Base-by-base conservation (phyloP, 1,284 basidiomycete genomes). In the Golubevia sp. region DNA sequence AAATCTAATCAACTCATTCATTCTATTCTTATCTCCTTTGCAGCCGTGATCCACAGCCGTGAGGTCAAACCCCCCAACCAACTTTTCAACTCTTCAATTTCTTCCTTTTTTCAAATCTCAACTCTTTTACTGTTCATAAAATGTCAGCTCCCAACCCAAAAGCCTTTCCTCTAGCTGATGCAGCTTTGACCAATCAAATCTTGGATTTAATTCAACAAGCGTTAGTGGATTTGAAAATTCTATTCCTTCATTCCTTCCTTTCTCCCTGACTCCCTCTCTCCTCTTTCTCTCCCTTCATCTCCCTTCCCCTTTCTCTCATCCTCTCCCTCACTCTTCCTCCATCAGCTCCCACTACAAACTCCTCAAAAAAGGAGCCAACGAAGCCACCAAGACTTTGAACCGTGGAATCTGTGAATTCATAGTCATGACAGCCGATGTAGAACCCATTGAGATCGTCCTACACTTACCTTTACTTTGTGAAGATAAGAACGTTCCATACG, bases 401-500 rank as follows among this genome's bases (percentile, higher is more conserved):
- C 92, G 97, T 83, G 96, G 97, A 87, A 95, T 98, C 79, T 92
- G 94, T 76, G 97, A 99, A 86, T 93, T 99, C 86, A 96, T 99
- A 86, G 90, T 99, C 82, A 88, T 99, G 86, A 97, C 97, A 64
- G 97, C 94, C 67, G 86, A 85, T 79, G 73, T 96, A 54, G 95
- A 99, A 85, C 96, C 96, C 58, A 89, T 99, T 79, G 96, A 99
- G 85, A 99, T 99, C 84, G 87, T 99, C 56, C 89, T 99, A 71
- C 97, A 99, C 86, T 90, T 99, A 26, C 97, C 97, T 52, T 88
- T 99, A 60, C 88, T 99, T 51, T 99, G 97, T 84, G 97, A 99
- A 86, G 97, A 99, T 88, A 99, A 99, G 93, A 97, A 97, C 86
- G 94, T 97, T 55, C 92, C 92, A 13, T 98, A 98, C 86, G 88